Evolutionary conservation across 768 basidiomycete genomes (phyloP).

Genomic region (Ephemerocybe angulata): DNA sequence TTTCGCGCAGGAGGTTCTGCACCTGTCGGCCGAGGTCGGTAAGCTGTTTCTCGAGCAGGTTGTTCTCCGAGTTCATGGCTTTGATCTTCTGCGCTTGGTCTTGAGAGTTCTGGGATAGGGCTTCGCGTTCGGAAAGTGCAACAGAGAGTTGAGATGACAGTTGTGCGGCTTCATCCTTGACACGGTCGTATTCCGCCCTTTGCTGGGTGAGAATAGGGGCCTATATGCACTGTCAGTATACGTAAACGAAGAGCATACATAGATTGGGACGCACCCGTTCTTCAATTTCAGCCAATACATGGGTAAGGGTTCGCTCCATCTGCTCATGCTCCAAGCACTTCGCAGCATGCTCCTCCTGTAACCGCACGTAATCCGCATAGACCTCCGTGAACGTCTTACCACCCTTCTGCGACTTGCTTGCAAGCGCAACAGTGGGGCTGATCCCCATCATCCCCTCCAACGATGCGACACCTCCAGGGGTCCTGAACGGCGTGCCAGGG

Average conservation of each 20-base stretch:
- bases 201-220: constrained; percentile 90
- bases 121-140: constrained; percentile 73
- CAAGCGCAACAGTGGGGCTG: constrained; percentile 87
- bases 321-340: constrained; percentile 81
- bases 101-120: constrained; percentile 47
- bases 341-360: constrained; percentile 76
- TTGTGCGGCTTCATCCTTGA: constrained; percentile 74
- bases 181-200: constrained; percentile 81
- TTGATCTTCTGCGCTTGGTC: constrained; percentile 62
- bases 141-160: constrained; percentile 77
- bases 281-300: constrained; percentile 85
- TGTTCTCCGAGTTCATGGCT: constrained; percentile 57
- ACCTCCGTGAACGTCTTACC: constrained; percentile 94
- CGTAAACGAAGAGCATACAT: neutral
- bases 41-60: constrained; percentile 70
- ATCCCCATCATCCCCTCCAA: constrained; percentile 62
- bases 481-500: constrained; percentile 49
- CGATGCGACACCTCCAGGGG: constrained; percentile 24
- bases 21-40: constrained; percentile 84
- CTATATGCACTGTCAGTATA: constrained; percentile 37
- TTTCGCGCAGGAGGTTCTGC: constrained; percentile 70
- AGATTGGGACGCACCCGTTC: constrained; percentile 59
- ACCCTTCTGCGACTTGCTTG: constrained; percentile 71
- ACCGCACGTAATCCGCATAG: constrained; percentile 83
- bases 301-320: constrained; percentile 76